phyloP scores from a whole-genome alignment of 257 asterid genomes.

The Paulownia fortunei region DNA sequence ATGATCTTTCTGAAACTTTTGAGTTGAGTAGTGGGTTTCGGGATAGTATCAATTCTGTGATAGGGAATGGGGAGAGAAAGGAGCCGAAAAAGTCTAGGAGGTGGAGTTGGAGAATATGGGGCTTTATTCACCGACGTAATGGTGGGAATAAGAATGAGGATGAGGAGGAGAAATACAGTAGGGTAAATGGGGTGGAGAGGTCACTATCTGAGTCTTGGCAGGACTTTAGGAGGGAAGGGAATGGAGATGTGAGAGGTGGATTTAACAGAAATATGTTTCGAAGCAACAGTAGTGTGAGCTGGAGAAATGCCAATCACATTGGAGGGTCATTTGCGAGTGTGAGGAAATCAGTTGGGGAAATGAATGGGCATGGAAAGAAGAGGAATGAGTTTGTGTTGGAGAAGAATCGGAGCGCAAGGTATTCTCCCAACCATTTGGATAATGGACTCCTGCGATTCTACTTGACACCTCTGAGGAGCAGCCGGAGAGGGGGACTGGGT shows the following conservation, averaged over 20 bases:
- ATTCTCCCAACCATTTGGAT: slow-evolving; percentile 71
- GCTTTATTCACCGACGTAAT: slow-evolving; percentile 56
- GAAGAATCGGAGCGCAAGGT: slow-evolving; percentile 79
- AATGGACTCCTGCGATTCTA: slow-evolving; percentile 83
- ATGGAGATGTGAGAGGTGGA: slow-evolving; percentile 47
- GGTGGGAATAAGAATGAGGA: slow-evolving; percentile 58
- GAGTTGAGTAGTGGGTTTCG: slow-evolving; percentile 68
- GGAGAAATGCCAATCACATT: slow-evolving; percentile 56
- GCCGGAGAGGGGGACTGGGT: slow-evolving; percentile 67
- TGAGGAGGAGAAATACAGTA: slow-evolving; percentile 54
- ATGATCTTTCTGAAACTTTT: slow-evolving; percentile 75
- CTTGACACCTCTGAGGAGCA: slow-evolving; percentile 76
- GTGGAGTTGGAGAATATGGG: slow-evolving; percentile 81
- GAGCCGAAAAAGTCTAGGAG: slow-evolving; percentile 64
- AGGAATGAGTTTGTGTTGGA: slow-evolving; percentile 72
- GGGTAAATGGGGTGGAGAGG: slow-evolving; percentile 74
- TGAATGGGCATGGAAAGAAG: slow-evolving; percentile 62
- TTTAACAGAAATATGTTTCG: slow-evolving; percentile 55
- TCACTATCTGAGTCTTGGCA: slow-evolving; percentile 72
- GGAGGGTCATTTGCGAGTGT: slow-evolving; percentile 63
- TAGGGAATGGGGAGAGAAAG: slow-evolving; percentile 62
- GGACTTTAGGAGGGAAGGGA: too few species aligned
- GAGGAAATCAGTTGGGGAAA: slow-evolving; percentile 60
- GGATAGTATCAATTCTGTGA: slow-evolving; percentile 49
- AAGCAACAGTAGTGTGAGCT: slow-evolving; percentile 84